These are phyloP conservation scores for Helicostylum pulchrum DNA, from an alignment of 192 early-diverging fungal genomes.

Conservation along the genomic window DNA sequence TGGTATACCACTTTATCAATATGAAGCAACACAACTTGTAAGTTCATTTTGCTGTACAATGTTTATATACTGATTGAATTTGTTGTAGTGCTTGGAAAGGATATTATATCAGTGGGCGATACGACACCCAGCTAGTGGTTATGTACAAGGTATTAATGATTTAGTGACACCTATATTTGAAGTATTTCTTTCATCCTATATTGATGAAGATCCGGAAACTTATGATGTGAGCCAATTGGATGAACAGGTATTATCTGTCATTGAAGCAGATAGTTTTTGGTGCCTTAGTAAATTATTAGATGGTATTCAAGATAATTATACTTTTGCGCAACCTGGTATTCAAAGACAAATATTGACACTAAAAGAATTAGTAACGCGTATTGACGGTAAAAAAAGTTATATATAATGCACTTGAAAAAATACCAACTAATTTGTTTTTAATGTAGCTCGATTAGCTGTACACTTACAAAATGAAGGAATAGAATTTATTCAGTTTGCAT, in stretches of 20 bases:
- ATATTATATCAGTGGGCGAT: slow-evolving; percentile 97
- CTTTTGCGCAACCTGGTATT: slow-evolving; percentile 94
- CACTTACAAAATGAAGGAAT: slow-evolving; percentile 88
- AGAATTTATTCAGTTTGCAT: slow-evolving; percentile 99
- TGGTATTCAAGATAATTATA: slow-evolving; percentile 99
- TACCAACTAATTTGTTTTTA: not conserved
- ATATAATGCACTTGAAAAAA: not conserved
- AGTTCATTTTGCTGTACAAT: not conserved
- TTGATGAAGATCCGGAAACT: slow-evolving; percentile 56
- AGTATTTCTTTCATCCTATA: slow-evolving; percentile 79
- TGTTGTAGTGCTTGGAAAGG: slow-evolving; percentile 74
- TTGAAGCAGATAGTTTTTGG: slow-evolving; percentile 98
- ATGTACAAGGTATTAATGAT: slow-evolving; percentile 99
- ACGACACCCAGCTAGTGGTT: slow-evolving; percentile 96
- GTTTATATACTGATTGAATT: not conserved
- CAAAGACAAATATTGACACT: slow-evolving; percentile 85
- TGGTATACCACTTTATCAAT: slow-evolving; percentile 81
- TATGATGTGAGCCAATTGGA: slow-evolving; percentile 51
- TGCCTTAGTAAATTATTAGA: slow-evolving; percentile 93
- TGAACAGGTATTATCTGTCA: slow-evolving; percentile 56
- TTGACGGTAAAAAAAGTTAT: slow-evolving; percentile 70
- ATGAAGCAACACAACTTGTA: slow-evolving; percentile 76
- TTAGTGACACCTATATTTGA: slow-evolving; percentile 94
- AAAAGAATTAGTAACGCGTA: slow-evolving; percentile 87
- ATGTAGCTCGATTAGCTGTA: slow-evolving; percentile 63